phyloP scores from a whole-genome alignment of 1,284 basidiomycete species.

The Lentinus polychrous region DNA sequence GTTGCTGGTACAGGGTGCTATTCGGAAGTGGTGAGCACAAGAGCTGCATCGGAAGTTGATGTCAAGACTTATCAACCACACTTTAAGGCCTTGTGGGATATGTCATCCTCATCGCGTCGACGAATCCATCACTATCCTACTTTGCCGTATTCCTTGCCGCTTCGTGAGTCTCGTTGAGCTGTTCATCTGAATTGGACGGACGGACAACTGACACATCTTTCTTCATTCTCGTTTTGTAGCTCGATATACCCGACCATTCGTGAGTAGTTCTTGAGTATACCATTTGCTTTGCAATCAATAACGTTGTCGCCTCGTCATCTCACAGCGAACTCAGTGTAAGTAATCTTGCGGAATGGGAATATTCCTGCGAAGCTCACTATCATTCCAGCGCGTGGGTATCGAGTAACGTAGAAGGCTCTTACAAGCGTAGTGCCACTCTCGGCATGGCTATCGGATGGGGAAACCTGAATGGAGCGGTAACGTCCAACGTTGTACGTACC shows the following conservation, averaged over 20 bases:
- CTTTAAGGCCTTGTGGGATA: conserved; percentile 39
- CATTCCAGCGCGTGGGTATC: conserved; percentile 41
- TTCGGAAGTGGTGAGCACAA: conserved; percentile 17
- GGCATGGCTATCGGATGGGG: conserved; percentile 67
- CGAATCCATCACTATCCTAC: conserved; percentile 35
- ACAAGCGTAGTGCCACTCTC: conserved; percentile 68
- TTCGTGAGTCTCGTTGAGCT: conserved; percentile 28
- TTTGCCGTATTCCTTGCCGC: conserved; percentile 41
- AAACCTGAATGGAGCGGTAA: conserved; percentile 65
- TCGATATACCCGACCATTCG: conserved; percentile 43
- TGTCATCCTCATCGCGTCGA: conserved; percentile 42
- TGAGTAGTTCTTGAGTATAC: conserved; percentile 20
- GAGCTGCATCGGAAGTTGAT: conserved; percentile 3
- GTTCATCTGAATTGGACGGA: neutral
- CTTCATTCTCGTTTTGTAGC: conserved; percentile 17
- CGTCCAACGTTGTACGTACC: conserved; percentile 57
- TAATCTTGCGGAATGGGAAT: conserved; percentile 2
- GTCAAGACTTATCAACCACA: neutral
- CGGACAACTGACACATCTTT: no score
- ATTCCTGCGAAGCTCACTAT: conserved; percentile 1
- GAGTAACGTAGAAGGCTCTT: conserved; percentile 51
- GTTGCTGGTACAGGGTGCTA: conserved; percentile 9
- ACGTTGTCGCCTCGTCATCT: neutral
- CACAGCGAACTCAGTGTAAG: conserved; percentile 42
- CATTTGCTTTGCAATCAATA: neutral